Conservation (phyloP, 768 basidiomycete species). For the Dacryopinax primogenitus region DNA sequence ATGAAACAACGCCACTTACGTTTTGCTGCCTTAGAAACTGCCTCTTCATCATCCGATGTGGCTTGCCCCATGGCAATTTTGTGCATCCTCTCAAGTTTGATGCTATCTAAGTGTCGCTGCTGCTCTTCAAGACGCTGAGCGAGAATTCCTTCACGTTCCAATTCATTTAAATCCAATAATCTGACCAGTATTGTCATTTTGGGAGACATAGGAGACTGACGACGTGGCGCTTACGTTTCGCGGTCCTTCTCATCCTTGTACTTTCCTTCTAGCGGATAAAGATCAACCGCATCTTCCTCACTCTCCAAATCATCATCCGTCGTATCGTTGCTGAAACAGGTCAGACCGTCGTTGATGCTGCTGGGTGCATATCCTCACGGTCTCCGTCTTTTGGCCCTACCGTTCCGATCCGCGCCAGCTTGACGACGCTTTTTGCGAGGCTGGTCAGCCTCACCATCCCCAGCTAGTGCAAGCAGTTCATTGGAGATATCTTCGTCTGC, state of each 20-base stretch:
- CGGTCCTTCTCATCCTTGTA: slow-evolving; percentile 77
- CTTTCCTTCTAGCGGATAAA: slow-evolving; percentile 84
- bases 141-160: slow-evolving; percentile 79
- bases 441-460: slow-evolving; percentile 18
- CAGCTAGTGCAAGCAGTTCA: slow-evolving; percentile 27
- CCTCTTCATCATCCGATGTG: slow-evolving; percentile 36
- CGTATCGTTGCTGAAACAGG: slow-evolving; percentile 23
- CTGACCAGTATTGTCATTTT: slow-evolving; percentile 31
- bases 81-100: slow-evolving; percentile 60
- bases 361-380: not conserved
- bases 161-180: slow-evolving; percentile 65
- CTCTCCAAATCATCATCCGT: slow-evolving; percentile 50
- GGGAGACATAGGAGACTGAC: not conserved
- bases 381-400: slow-evolving; percentile 44
- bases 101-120: slow-evolving; percentile 58
- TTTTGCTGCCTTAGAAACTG: slow-evolving; percentile 61
- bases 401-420: not conserved
- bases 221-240: slow-evolving; percentile 45
- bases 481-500: slow-evolving; percentile 23
- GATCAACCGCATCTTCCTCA: slow-evolving; percentile 50
- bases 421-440: slow-evolving; percentile 19
- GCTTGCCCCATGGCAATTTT: slow-evolving; percentile 44
- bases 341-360: not conserved
- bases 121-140: slow-evolving; percentile 68
- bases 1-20: slow-evolving; percentile 35